Conservation (phyloP, 2,329 filamentous ascomycete genomes). For the Ophiostoma montium region DNA sequence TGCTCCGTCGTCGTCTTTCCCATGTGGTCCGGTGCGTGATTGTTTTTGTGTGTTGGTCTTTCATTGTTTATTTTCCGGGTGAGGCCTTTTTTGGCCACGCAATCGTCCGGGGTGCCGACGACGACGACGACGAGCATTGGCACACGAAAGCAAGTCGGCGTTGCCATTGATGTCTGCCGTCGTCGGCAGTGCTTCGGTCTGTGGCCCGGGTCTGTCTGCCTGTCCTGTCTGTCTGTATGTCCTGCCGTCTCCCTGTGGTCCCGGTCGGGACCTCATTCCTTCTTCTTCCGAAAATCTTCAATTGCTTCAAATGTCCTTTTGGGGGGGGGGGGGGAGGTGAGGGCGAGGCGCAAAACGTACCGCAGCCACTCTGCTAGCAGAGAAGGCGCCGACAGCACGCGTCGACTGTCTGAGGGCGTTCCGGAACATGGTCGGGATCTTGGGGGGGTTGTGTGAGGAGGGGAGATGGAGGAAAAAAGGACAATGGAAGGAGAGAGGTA, state of each 20-base stretch:
- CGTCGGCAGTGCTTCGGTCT: not conserved
- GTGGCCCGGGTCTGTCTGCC: not conserved
- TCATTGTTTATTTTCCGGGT: not conserved
- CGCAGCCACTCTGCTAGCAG: slow-evolving; percentile 82
- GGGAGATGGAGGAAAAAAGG: slow-evolving; percentile 1
- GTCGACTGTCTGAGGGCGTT: slow-evolving; percentile 95
- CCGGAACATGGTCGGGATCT: slow-evolving; percentile 65
- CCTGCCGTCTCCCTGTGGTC: not conserved
- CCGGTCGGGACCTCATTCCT: not conserved
- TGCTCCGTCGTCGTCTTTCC: too few species aligned
- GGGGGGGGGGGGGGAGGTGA: too few species aligned
- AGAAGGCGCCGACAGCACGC: slow-evolving; percentile 87
- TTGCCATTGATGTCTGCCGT: not conserved
- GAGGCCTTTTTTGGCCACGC: slow-evolving; percentile 1
- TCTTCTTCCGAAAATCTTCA: not conserved
- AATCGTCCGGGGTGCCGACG: not conserved
- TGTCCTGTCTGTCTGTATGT: not conserved
- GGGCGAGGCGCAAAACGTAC: slow-evolving; percentile 59
- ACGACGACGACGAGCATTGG: not conserved
- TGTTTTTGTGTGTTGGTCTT: not conserved
- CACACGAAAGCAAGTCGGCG: not conserved
- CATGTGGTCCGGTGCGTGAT: not conserved
- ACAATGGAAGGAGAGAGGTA: not conserved
- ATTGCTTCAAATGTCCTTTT: not conserved
- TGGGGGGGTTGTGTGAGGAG: slow-evolving; percentile 4